Conservation (phyloP, 768 basidiomycete species). For the Psilocybe sp. region DNA sequence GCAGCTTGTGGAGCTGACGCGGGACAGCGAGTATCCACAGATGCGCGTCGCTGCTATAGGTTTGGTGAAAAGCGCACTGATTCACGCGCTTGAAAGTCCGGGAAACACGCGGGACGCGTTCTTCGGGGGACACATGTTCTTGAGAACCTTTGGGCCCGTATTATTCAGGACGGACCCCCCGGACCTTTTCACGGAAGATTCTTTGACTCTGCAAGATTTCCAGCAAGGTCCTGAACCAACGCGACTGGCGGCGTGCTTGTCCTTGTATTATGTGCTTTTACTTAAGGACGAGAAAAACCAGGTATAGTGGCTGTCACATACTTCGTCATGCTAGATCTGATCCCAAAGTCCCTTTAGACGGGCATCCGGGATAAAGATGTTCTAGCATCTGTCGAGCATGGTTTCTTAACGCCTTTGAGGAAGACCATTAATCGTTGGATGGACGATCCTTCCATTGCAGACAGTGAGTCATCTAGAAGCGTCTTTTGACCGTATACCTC, state of each 20-base stretch:
- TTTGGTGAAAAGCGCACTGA: conserved; percentile 62
- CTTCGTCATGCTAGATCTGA: background rate
- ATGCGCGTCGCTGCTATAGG: conserved; percentile 70
- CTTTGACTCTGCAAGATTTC: conserved; percentile 41
- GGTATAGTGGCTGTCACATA: conserved; percentile 29
- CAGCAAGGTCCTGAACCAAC: conserved; percentile 55
- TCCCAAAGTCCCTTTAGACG: conserved; percentile 34
- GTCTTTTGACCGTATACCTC: background rate
- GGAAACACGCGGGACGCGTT: conserved; percentile 28
- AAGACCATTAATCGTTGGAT: conserved; percentile 32
- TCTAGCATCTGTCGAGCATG: conserved; percentile 40
- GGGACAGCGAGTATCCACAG: conserved; percentile 51
- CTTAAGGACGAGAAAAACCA: conserved; percentile 54
- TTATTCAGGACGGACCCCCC: conserved; percentile 57
- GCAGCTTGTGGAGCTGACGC: conserved; percentile 52
- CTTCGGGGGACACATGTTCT: conserved; percentile 54
- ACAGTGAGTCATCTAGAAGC: conserved; percentile 19
- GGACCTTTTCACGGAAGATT: conserved; percentile 37
- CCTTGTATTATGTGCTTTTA: conserved; percentile 66
- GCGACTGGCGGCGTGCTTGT: conserved; percentile 62
- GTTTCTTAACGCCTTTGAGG: conserved; percentile 44
- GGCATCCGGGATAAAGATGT: conserved; percentile 46
- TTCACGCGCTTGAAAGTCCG: conserved; percentile 42
- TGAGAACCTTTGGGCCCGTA: conserved; percentile 57
- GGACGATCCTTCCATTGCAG: conserved; percentile 14